These are phyloP conservation scores for Simplicillium sp. DNA, from an alignment of 2,329 filamentous ascomycete genomes.

Conservation along the genomic window DNA sequence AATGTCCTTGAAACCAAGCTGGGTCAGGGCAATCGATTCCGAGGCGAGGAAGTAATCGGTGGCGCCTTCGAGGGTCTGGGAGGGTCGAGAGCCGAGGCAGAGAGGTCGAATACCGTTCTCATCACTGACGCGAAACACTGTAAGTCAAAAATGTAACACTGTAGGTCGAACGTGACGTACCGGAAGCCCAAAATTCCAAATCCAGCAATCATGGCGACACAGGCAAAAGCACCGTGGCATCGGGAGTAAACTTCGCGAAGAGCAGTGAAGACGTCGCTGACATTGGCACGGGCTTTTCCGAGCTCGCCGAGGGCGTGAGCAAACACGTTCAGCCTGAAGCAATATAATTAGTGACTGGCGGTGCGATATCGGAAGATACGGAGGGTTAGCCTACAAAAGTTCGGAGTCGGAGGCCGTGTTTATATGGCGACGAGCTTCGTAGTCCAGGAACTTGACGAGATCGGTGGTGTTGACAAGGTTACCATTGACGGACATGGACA, in stretches of 20 bases:
- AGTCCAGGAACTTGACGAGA: constrained; percentile 62
- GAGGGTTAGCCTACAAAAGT: constrained; percentile 41
- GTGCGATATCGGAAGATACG: background rate
- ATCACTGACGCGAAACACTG: constrained; percentile 13
- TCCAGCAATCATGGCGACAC: constrained; percentile 72
- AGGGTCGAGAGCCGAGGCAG: constrained; percentile 65
- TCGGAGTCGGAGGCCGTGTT: constrained; percentile 88
- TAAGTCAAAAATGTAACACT: constrained; percentile 17
- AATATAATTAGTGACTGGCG: constrained; percentile 3
- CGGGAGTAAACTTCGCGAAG: constrained; percentile 62
- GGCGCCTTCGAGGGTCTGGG: constrained; percentile 48
- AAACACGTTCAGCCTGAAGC: constrained; percentile 63
- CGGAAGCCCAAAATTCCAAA: constrained; percentile 75
- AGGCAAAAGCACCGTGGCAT: constrained; percentile 70
- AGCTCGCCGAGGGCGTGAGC: constrained; percentile 73
- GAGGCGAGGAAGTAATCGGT: constrained; percentile 88
- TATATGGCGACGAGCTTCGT: constrained; percentile 74
- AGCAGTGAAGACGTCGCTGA: constrained; percentile 65
- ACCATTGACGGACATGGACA: constrained; percentile 71
- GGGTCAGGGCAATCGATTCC: constrained; percentile 73
- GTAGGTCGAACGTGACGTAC: constrained; percentile 7
- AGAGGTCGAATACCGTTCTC: constrained; percentile 70
- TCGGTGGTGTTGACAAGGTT: constrained; percentile 73
- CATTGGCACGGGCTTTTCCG: constrained; percentile 71
- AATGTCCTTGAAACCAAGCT: constrained; percentile 71